A percentile compares a stretch with the other conserved stretches of the same genome.
Evolutionary conservation across 345 rosid genomes (phyloP).

Genomic region (Camelina neglecta): DNA sequence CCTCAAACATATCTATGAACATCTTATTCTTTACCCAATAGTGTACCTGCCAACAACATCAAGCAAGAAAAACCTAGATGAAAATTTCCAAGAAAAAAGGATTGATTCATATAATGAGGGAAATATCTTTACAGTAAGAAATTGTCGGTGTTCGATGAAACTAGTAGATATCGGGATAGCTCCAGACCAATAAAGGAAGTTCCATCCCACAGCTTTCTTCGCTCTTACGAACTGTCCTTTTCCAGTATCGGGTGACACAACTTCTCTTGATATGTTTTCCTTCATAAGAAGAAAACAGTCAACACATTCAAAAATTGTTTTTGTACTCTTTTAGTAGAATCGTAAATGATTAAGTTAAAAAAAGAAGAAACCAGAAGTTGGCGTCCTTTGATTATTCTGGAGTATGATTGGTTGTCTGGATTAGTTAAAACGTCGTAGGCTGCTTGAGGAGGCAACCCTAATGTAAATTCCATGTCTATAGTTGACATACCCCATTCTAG

Average conservation of each 20-base stretch:
- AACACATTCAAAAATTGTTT: not conserved
- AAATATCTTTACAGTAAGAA: not conserved
- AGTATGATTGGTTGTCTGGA: slow-evolving; percentile 24
- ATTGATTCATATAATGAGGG: not conserved
- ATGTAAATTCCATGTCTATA: not conserved
- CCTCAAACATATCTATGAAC: slow-evolving; percentile 74
- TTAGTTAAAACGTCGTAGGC: slow-evolving; percentile 24
- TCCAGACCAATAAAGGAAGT: slow-evolving; percentile 22
- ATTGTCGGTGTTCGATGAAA: slow-evolving; percentile 4
- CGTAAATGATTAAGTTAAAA: not conserved
- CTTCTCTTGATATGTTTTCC: slow-evolving; percentile 16
- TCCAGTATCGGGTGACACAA: not conserved
- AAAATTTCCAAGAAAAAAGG: not conserved
- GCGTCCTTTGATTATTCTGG: not conserved
- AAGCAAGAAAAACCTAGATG: not conserved
- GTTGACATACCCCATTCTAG: too few species aligned
- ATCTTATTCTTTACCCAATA: slow-evolving; percentile 65
- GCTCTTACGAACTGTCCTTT: not conserved
- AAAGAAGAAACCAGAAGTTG: not conserved
- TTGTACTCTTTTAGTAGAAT: not conserved
- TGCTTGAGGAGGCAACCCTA: slow-evolving; percentile 21
- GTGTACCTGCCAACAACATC: slow-evolving; percentile 53
- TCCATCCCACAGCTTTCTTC: slow-evolving; percentile 16
- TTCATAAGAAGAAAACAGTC: not conserved
- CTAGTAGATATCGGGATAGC: not conserved